Evolutionary conservation across 2,329 filamentous ascomycete species (phyloP).

Genomic region (Stemphylium vesicarium): DNA sequence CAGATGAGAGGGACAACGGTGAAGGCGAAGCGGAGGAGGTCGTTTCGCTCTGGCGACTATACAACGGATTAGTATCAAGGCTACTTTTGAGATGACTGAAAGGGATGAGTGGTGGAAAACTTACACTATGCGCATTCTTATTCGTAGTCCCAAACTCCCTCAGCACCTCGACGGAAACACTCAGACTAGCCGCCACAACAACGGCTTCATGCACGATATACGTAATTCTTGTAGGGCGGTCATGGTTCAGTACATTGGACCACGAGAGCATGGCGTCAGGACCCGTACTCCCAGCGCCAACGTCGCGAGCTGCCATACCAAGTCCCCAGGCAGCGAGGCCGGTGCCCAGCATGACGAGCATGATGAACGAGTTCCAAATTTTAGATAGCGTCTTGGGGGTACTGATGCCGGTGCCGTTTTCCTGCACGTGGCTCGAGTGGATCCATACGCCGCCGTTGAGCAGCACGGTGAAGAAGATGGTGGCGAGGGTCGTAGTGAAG

Average conservation of each 20-base stretch:
- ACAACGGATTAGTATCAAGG: not conserved
- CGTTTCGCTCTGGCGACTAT: slow-evolving; percentile 10
- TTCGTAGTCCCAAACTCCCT: slow-evolving; percentile 8
- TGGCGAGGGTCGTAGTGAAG: slow-evolving; percentile 3
- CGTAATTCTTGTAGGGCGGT: not conserved
- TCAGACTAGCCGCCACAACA: slow-evolving; percentile 6
- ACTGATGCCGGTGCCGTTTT: slow-evolving; percentile 4
- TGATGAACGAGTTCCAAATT: slow-evolving; percentile 10
- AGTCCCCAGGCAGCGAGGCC: slow-evolving; percentile 9
- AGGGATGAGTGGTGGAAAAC: not conserved
- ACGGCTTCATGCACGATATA: slow-evolving; percentile 11
- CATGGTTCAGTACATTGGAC: not conserved
- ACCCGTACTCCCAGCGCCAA: not conserved
- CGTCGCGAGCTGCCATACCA: not conserved
- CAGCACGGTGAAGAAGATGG: slow-evolving; percentile 8
- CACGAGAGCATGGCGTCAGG: slow-evolving; percentile 1
- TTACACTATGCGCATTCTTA: slow-evolving; percentile 4
- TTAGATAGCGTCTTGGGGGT: slow-evolving; percentile 1
- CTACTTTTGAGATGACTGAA: not conserved
- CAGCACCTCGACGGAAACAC: slow-evolving; percentile 5
- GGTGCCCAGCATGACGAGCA: slow-evolving; percentile 7
- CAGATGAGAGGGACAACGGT: slow-evolving; percentile 9
- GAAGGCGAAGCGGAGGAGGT: slow-evolving; percentile 8
- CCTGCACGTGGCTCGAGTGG: slow-evolving; percentile 5
- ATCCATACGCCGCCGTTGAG: slow-evolving; percentile 10